Evolutionary conservation across 1,139 yeast genomes (phyloP).

Genomic region (Casaregolazyma suthepensis): DNA sequence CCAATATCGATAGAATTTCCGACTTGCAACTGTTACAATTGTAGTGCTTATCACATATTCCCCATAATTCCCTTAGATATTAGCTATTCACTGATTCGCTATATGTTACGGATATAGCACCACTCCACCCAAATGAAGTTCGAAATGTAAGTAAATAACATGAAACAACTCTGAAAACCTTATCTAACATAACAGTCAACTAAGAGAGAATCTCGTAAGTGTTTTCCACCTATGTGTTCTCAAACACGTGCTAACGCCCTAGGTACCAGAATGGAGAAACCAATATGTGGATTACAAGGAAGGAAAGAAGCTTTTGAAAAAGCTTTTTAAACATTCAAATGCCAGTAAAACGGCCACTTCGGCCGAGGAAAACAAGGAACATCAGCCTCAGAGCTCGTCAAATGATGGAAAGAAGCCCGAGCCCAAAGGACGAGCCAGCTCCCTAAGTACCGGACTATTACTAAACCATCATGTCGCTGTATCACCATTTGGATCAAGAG

Average conservation of each 20-base stretch:
- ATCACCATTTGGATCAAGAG: constrained; percentile 6
- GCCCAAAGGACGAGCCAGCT: background rate
- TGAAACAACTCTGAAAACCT: background rate
- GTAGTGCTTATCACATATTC: background rate
- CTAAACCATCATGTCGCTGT: constrained; percentile 7
- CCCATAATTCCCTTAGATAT: background rate
- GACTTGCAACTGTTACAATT: background rate
- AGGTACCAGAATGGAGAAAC: constrained; percentile 82
- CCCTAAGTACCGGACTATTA: constrained; percentile 1
- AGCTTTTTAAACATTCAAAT: constrained; percentile 28
- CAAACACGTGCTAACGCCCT: constrained; percentile 21
- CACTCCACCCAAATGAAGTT: constrained; percentile 10
- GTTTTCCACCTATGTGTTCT: background rate
- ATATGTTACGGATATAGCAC: background rate
- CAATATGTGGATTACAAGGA: constrained; percentile 71
- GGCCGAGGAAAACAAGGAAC: background rate
- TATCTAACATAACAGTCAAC: constrained; percentile 22
- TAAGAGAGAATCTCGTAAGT: constrained; percentile 32
- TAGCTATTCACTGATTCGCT: background rate
- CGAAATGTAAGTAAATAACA: constrained; percentile 20
- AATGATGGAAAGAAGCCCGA: background rate
- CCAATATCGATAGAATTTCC: background rate
- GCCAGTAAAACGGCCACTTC: constrained; percentile 9
- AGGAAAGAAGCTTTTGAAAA: constrained; percentile 55
- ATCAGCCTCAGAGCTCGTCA: background rate